Conservation (phyloP, 139 green algal species). For the Coelastrella sp. region DNA sequence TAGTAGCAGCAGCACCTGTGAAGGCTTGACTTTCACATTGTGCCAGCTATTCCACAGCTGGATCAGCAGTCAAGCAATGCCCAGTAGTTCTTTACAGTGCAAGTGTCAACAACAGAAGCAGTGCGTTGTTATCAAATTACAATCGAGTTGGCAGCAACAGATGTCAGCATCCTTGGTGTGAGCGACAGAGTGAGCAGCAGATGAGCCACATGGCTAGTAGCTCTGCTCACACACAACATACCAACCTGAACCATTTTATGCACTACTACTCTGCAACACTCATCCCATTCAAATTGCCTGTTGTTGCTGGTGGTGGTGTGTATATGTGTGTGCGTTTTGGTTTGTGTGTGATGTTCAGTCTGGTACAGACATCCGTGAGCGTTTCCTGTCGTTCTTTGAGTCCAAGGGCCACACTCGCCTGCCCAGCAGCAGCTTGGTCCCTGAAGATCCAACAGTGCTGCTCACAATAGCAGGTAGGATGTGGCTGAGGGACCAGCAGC, state of each 20-base stretch:
- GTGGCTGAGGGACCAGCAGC: not conserved
- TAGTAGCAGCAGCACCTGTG: not conserved
- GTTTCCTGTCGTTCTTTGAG: slow-evolving; percentile 93
- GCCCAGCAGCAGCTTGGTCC: slow-evolving; percentile 88
- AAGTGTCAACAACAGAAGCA: no score
- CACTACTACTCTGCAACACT: not conserved
- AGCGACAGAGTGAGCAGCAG: no score
- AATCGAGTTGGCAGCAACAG: no score
- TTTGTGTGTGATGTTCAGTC: slow-evolving; percentile 53
- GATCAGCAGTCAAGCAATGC: not conserved
- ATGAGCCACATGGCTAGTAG: no score
- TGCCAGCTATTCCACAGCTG: not conserved
- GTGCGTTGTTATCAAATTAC: no score
- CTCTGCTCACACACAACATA: not conserved
- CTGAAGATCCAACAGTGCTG: slow-evolving; percentile 93
- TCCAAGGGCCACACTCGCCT: slow-evolving; percentile 76
- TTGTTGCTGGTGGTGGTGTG: slow-evolving; percentile 9
- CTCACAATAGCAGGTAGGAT: slow-evolving; percentile 79
- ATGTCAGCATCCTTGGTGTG: no score
- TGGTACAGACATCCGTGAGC: slow-evolving; percentile 82
- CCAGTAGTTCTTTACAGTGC: no score
- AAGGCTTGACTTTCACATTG: not conserved
- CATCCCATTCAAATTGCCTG: not conserved
- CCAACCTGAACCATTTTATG: not conserved
- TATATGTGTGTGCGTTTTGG: not conserved